Evolutionary conservation across 441 rosid species (phyloP), one percentile per base, ranked within the genome.

Genomic region (Populus trichocarpa): DNA sequence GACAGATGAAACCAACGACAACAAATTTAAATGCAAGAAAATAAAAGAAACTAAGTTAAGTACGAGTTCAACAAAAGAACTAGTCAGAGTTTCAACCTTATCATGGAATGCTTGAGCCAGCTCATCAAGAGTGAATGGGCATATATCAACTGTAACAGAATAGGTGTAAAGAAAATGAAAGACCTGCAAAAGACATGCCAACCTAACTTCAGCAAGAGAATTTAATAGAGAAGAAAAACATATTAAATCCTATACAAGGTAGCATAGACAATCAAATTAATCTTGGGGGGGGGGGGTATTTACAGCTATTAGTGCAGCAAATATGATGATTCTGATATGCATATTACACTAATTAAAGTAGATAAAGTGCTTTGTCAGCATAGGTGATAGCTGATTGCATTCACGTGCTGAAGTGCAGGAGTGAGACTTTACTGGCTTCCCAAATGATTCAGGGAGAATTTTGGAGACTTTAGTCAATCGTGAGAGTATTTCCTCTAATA

Each of bases 71-170:
- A 50, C 12, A 72, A 23, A 78, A 30, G 30, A 30, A 14, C 28
- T 18, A 32, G 38, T 36, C 76, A 35, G 70, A 84, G 83, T 77
- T 77, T 69, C 74, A 79, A 96, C 99, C 99, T 93, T 96, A 74
- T 96, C 95, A 86, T 93, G 93, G 86, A 94, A 94, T 82, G 98
- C 92, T 82, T 91, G 94, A 80, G 95, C 91, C 83, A 96, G 87
- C 86, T 92, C 94, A 80, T 94, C 98, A 61, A 94, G 88, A 46
- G 98, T 93, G 86, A 96, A 96, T 71, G 92, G 86, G 77, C 89
- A 86, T 78, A 88, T 78, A 71, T 90, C 93, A 79, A 90, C 81
- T 57, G 72, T 83, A 74, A 81, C 84, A 35, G 96, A 90, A 78
- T 91, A 96, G 30, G 98, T 94, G 82, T 87, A 96, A 67, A 96